Evolutionary conservation across 176 grass and related monocot species (phyloP), one percentile per base, ranked within the genome.

Genomic region (Oryza nivara): DNA sequence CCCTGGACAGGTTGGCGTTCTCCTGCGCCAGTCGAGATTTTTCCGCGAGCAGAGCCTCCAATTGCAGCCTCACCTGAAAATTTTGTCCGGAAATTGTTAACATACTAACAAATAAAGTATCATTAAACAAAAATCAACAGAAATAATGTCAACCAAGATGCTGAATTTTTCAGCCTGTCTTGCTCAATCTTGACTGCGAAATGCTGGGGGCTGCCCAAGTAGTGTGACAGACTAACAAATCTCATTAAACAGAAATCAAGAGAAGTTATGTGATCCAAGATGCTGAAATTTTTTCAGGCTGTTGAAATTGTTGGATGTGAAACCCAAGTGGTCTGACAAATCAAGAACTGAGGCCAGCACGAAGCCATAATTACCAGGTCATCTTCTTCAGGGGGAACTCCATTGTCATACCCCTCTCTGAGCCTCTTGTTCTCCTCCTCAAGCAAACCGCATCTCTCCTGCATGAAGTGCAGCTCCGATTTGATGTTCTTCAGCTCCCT

Each of bases 341-440:
- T 63, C 9, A 78, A 80, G 16, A 76, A 78, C 22, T 20, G 43
- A 51, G 43, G 44, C 16, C 25, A 60, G 77, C 14, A 8, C 35
- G 48, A 38, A 3, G 23, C 35, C 15, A n/a, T 40, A 8, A 51
- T 83, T 95, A 98, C 93, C 89, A 98, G 74, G n/a, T 98, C 96
- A 80, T 98, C 96, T 87, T 98, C 93, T 73, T 98, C 96, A 25
- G 80, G 82, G 11, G 78, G 43, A 45, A 66, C 83, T 63, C 86
- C 96, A 4, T 75, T 74, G 13, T 93, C 91, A 67, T 77, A 75
- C 13, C 88, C 96, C 32, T 95, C 96, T 26, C 89, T 74, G 69
- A 98, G 85, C 72, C 91, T 88, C 58, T 60, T 92, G 80, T 96
- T 98, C 83, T 98, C 96, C 73, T 92, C 93, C 88, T 98, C 96